Percentiles rank a stretch among this genome's conserved stretches.
These are phyloP conservation scores for Teunomyces barrocoloradensis DNA, from an alignment of 805 yeast species.

Conservation along the genomic window DNA sequence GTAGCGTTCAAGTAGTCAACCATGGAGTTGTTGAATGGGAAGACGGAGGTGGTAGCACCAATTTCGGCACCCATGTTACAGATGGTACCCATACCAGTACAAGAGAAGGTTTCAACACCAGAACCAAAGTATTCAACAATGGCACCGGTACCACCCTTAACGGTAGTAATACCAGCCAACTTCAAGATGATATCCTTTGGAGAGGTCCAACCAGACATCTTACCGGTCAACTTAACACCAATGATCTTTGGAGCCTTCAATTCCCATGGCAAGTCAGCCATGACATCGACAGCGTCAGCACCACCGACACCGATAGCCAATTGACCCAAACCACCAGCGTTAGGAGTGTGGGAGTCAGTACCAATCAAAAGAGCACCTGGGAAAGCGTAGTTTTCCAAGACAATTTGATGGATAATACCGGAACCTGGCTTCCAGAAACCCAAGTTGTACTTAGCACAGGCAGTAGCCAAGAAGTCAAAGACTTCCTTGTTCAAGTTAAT, in stretches of 20 bases:
- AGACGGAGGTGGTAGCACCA: constrained; percentile 97
- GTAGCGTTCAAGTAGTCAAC: constrained; percentile 80
- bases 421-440: constrained; percentile 99
- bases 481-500: constrained; percentile 90
- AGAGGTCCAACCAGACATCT: constrained; percentile 89
- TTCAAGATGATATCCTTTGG: constrained; percentile 96
- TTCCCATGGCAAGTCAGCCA: constrained; percentile 98
- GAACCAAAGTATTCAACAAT: constrained; percentile 96
- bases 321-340: constrained; percentile 98
- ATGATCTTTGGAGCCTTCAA: constrained; percentile 93
- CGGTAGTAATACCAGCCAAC: constrained; percentile 89
- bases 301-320: constrained; percentile 99
- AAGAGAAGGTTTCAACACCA: constrained; percentile 83
- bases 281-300: constrained; percentile 98
- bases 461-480: constrained; percentile 83
- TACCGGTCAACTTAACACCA: constrained; percentile 92
- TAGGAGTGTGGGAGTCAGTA: constrained; percentile 97
- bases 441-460: constrained; percentile 92
- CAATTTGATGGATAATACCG: constrained; percentile 96
- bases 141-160: constrained; percentile 96
- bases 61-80: constrained; percentile 99
- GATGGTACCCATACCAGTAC: constrained; percentile 99
- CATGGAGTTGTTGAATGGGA: constrained; percentile 87
- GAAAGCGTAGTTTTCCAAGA: constrained; percentile 92
- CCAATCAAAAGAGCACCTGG: constrained; percentile 97